phyloP scores from a whole-genome alignment of 1,284 basidiomycete genomes.

The Meripilus lineatus region DNA sequence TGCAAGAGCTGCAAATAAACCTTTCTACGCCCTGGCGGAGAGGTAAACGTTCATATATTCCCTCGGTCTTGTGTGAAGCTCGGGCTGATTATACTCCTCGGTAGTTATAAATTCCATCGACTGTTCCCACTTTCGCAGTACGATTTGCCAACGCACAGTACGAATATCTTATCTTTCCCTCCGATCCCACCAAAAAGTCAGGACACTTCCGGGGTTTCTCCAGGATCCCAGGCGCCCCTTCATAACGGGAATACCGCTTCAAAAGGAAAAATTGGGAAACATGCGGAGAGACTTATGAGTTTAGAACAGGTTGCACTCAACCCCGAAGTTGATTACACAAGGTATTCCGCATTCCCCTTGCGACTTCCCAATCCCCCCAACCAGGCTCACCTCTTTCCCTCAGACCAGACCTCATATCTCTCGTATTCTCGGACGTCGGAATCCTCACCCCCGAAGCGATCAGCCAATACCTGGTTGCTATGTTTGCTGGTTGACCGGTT shows the following conservation, averaged over 20 bases:
- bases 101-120: constrained; percentile 95
- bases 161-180: constrained; percentile 65
- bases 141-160: constrained; percentile 85
- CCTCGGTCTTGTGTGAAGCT: constrained; percentile 10
- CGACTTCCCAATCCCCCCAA: constrained; percentile 1
- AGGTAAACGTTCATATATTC: constrained; percentile 47
- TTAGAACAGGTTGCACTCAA: constrained; percentile 71
- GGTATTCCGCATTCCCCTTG: constrained; percentile 36
- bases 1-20: constrained; percentile 91
- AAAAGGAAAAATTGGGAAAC: too few species aligned
- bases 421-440: constrained; percentile 90
- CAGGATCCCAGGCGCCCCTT: constrained; percentile 9
- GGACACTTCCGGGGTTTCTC: constrained; percentile 17
- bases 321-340: constrained; percentile 81
- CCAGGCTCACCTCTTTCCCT: constrained; percentile 2
- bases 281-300: constrained; percentile 48
- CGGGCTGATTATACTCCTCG: constrained; percentile 22
- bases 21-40: constrained; percentile 96
- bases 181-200: constrained; percentile 27
- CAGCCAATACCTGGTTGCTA: constrained; percentile 85
- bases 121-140: constrained; percentile 96
- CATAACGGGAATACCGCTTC: constrained; percentile 13
- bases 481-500: constrained; percentile 67
- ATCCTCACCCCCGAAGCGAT: constrained; percentile 77
- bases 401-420: constrained; percentile 83